A percentile compares a stretch with the other conserved stretches of the same genome.
These are phyloP conservation scores for Plasmodium billcollinsi DNA, from an alignment of 169 alveolate species.

Conservation along the genomic window DNA sequence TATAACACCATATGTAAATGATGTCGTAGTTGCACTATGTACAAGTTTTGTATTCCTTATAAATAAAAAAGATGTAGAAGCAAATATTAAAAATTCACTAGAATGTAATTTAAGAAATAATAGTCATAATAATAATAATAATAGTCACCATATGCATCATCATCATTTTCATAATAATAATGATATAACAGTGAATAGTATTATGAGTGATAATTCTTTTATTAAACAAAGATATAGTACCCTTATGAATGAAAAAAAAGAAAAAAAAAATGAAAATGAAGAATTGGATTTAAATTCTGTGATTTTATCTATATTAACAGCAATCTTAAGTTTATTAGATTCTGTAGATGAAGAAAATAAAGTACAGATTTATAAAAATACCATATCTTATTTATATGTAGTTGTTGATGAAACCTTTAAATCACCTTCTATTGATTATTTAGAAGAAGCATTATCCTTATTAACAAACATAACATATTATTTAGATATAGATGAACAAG, in stretches of 20 bases:
- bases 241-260: conserved; percentile 24
- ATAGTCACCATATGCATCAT: too few species aligned
- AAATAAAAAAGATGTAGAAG: conserved; percentile 53
- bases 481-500: conserved; percentile 60
- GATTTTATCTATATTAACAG: conserved; percentile 41
- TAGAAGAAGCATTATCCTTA: conserved; percentile 60
- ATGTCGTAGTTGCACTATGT: conserved; percentile 53
- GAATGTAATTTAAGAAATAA: conserved; percentile 23
- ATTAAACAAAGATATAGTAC: conserved; percentile 14
- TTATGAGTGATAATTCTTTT: conserved; percentile 1
- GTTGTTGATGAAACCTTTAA: conserved; percentile 74
- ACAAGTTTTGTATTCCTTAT: conserved; percentile 51
- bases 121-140: background rate
- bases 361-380: conserved; percentile 42
- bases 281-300: conserved; percentile 65
- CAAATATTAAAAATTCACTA: conserved; percentile 10
- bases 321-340: conserved; percentile 61
- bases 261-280: conserved; percentile 64
- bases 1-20: conserved; percentile 69
- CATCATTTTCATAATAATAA: too few species aligned
- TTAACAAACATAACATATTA: conserved; percentile 67
- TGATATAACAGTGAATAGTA: background rate
- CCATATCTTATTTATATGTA: conserved; percentile 47
- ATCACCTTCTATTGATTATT: conserved; percentile 66
- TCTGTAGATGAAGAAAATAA: conserved; percentile 65